A percentile compares a stretch with the other conserved stretches of the same genome.
These are phyloP conservation scores for Micractinium sp. DNA, from an alignment of 139 green algal genomes.

Conservation along the genomic window DNA sequence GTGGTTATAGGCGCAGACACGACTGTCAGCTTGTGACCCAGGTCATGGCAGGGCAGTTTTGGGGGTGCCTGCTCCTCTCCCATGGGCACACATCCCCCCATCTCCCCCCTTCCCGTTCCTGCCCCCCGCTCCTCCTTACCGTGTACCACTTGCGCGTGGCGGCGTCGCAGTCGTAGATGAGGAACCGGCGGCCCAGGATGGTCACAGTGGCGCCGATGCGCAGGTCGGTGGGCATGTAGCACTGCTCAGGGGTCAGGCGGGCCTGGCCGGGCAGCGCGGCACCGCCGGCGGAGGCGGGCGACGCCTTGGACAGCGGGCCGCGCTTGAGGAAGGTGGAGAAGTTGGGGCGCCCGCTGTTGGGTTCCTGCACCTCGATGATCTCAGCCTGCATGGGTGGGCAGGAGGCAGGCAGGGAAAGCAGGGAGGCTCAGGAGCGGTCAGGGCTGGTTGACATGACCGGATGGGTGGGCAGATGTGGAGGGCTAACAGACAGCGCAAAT, in stretches of 20 bases:
- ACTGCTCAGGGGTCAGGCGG: slow-evolving; percentile 46
- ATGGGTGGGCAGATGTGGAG: neutral
- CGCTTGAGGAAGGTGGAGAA: slow-evolving; percentile 90
- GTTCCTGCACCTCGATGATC: slow-evolving; percentile 86
- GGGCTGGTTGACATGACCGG: neutral
- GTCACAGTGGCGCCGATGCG: slow-evolving; percentile 73
- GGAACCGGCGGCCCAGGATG: slow-evolving; percentile 83
- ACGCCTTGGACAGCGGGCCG: slow-evolving; percentile 74
- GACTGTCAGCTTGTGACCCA: neutral
- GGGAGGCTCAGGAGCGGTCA: neutral
- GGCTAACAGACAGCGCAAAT: neutral
- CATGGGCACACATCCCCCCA: too few relatives aligned
- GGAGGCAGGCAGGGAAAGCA: neutral
- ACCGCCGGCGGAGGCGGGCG: neutral
- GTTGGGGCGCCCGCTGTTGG: slow-evolving; percentile 82
- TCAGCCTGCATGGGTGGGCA: slow-evolving; percentile 62
- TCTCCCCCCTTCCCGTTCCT: neutral
- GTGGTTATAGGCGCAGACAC: neutral
- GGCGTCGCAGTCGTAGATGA: slow-evolving; percentile 86
- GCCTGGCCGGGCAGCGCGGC: slow-evolving; percentile 9
- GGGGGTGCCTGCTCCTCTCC: neutral
- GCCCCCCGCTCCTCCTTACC: neutral
- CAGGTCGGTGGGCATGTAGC: slow-evolving; percentile 82
- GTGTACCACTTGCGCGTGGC: slow-evolving; percentile 86
- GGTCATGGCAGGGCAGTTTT: neutral